Percentiles rank a stretch among this genome's conserved stretches.
Evolutionary conservation across 345 rosid species (phyloP).

Genomic region (Luvunga scandens): DNA sequence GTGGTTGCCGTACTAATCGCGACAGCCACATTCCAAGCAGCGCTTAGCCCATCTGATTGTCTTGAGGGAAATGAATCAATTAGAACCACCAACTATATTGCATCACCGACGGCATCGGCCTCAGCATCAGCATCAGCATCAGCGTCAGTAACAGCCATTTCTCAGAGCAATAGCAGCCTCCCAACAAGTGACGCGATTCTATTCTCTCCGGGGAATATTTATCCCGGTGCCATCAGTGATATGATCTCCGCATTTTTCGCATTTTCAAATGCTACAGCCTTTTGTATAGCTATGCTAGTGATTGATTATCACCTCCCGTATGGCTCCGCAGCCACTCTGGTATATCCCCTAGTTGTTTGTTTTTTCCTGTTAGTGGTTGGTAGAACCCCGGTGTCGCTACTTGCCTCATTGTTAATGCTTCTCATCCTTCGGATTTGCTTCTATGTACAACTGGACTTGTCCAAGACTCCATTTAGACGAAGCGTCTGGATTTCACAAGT

Average conservation of each 20-base stretch:
- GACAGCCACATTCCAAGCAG: conserved; percentile 32
- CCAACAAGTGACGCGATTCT: no score
- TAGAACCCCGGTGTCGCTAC: background rate
- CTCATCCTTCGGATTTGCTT: background rate
- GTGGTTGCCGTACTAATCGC: conserved; percentile 29
- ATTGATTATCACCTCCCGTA: background rate
- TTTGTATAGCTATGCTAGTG: background rate
- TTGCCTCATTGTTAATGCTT: background rate
- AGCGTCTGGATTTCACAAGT: no score
- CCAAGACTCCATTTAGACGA: no score
- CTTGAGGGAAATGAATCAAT: background rate
- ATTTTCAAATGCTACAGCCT: background rate
- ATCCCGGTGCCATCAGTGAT: background rate
- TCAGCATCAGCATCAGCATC: no score
- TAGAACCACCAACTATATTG: no score
- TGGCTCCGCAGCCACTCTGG: background rate
- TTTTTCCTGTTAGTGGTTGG: background rate
- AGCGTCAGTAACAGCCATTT: no score
- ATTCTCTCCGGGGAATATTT: no score
- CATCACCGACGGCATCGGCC: no score
- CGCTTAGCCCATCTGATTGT: conserved; percentile 28
- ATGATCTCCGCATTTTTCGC: background rate
- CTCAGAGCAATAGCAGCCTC: no score
- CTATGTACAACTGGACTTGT: no score
- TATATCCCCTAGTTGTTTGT: background rate